Percentiles rank a stretch among this genome's conserved stretches.
Evolutionary conservation across 805 yeast genomes (phyloP).

Genomic region (Saccharomycopsis babjevae): DNA sequence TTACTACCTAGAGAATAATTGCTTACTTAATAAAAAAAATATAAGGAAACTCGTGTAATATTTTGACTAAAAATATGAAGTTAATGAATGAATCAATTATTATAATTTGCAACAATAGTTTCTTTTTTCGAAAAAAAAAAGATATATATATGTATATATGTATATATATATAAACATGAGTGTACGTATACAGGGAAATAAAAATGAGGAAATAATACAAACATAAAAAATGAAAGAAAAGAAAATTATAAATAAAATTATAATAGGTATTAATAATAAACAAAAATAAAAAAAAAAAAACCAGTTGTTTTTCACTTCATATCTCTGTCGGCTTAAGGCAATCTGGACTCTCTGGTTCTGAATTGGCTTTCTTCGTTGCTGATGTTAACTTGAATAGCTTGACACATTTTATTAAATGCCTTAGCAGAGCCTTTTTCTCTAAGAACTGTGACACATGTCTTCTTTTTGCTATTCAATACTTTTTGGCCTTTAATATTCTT

Average conservation of each 20-base stretch:
- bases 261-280: background rate
- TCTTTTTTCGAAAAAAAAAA: too few species aligned
- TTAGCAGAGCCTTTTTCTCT: slow-evolving; percentile 37
- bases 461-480: slow-evolving; percentile 25
- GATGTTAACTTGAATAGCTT: slow-evolving; percentile 35
- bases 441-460: slow-evolving; percentile 33
- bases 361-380: slow-evolving; percentile 31
- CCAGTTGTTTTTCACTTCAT: background rate
- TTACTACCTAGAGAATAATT: too few species aligned
- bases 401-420: slow-evolving; percentile 34
- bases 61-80: too few species aligned
- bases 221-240: background rate
- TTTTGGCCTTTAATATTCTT: slow-evolving; percentile 1
- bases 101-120: too few species aligned
- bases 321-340: background rate
- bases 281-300: background rate
- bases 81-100: too few species aligned
- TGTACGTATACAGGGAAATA: background rate
- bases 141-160: background rate
- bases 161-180: background rate
- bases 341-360: slow-evolving; percentile 10
- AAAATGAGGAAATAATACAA: background rate
- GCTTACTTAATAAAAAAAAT: too few species aligned
- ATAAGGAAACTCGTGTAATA: too few species aligned
- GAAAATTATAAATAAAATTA: background rate